Percentiles rank a stretch among this genome's conserved stretches.
Evolutionary conservation across 2,329 filamentous ascomycete genomes (phyloP).

Genomic region (Paecilomyces fulvus): DNA sequence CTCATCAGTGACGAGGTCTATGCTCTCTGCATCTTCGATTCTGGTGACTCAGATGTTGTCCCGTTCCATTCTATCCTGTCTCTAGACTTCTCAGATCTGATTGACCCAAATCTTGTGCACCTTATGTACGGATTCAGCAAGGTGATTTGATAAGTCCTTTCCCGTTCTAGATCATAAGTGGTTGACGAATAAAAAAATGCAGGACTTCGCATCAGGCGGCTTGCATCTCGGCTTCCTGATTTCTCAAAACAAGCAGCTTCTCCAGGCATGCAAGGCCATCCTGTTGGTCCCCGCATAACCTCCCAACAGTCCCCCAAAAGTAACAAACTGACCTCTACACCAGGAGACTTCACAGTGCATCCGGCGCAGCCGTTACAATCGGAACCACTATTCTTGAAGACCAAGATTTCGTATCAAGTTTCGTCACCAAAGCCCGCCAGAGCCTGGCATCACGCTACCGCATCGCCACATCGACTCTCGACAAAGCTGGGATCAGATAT

Average conservation of each 20-base stretch:
- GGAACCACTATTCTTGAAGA: slow-evolving; percentile 24
- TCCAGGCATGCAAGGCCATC: slow-evolving; percentile 17
- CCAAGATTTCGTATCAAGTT: slow-evolving; percentile 25
- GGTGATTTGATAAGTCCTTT: slow-evolving; percentile 29
- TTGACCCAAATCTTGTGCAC: slow-evolving; percentile 44
- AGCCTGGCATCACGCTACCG: slow-evolving; percentile 18
- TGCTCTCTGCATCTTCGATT: slow-evolving; percentile 42
- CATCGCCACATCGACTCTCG: slow-evolving; percentile 24
- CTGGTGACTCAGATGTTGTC: slow-evolving; percentile 22
- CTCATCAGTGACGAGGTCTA: slow-evolving; percentile 52
- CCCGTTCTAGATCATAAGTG: background rate
- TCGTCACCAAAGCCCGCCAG: slow-evolving; percentile 15
- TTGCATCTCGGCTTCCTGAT: slow-evolving; percentile 21
- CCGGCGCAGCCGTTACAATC: slow-evolving; percentile 20
- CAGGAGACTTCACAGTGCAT: slow-evolving; percentile 20
- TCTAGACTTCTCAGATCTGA: slow-evolving; percentile 30
- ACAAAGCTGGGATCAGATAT: slow-evolving; percentile 31
- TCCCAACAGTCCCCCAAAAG: background rate
- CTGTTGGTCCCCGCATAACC: slow-evolving; percentile 9
- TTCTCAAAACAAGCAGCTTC: slow-evolving; percentile 16
- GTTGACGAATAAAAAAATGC: background rate
- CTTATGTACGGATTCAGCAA: slow-evolving; percentile 39
- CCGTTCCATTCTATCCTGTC: slow-evolving; percentile 41
- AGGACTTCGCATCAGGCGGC: slow-evolving; percentile 25
- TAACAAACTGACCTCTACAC: background rate